phyloP scores from a whole-genome alignment of 2,329 filamentous ascomycete species.

The Calonectria hawksworthii region DNA sequence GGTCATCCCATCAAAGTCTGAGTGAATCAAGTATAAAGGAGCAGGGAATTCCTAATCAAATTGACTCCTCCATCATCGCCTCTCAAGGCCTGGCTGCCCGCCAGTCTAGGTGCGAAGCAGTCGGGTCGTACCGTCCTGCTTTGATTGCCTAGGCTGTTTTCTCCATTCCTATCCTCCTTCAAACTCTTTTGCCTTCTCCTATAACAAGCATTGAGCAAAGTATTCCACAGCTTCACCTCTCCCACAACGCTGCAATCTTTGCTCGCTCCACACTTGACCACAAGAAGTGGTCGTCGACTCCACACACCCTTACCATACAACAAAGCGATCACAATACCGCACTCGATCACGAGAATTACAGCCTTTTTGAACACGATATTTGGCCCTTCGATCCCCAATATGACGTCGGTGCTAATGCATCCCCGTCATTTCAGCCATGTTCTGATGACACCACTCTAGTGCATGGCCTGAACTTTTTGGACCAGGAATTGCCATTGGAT shows the following conservation, averaged over 20 bases:
- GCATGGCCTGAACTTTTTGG: background rate
- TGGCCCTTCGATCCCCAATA: background rate
- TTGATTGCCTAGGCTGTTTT: too few relatives aligned
- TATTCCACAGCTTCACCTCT: background rate
- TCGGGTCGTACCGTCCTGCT: background rate
- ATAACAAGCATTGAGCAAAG: background rate
- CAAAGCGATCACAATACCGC: background rate
- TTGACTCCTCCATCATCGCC: background rate
- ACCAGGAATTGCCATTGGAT: background rate
- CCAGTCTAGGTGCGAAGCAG: background rate
- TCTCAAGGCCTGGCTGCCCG: background rate
- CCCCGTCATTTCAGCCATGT: background rate
- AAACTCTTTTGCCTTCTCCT: too few relatives aligned
- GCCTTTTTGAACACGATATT: constrained; percentile 1
- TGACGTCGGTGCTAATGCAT: background rate
- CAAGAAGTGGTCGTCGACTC: background rate
- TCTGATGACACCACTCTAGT: background rate
- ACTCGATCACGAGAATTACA: background rate
- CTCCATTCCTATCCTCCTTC: background rate
- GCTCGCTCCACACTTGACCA: background rate
- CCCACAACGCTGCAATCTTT: background rate
- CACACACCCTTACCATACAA: background rate
- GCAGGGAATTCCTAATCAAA: background rate
- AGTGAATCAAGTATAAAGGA: background rate
- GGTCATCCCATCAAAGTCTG: too few relatives aligned